Percentiles rank a stretch among this genome's conserved stretches.
These are phyloP conservation scores for Onygena corvina DNA, from an alignment of 2,329 filamentous ascomycete species.

Conservation along the genomic window DNA sequence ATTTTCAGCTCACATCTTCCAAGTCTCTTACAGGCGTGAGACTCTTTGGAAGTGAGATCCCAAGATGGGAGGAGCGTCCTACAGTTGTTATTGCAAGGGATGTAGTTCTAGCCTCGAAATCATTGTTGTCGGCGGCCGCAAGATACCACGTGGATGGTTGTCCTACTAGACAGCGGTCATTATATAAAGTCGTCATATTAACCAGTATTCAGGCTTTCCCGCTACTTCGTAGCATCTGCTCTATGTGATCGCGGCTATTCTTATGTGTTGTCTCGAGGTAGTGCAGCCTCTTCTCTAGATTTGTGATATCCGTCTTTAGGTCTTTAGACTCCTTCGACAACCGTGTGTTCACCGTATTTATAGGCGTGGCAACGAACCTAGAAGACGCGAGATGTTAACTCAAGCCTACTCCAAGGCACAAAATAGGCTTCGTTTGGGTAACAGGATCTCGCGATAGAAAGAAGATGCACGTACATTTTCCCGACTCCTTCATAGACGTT, in stretches of 20 bases:
- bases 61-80: too few species aligned
- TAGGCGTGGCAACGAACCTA: conserved; percentile 79
- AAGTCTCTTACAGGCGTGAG: too few species aligned
- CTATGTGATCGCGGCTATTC: conserved; percentile 83
- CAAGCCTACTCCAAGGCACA: too few species aligned
- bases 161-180: too few species aligned
- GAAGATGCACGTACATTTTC: conserved; percentile 62
- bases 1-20: too few species aligned
- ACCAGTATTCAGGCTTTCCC: conserved; percentile 22
- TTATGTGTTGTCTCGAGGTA: conserved; percentile 92
- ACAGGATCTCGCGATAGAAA: not conserved
- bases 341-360: conserved; percentile 60
- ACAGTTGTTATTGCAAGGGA: too few species aligned
- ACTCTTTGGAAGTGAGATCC: too few species aligned
- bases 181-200: conserved; percentile 18
- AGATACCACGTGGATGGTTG: too few species aligned
- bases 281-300: conserved; percentile 74
- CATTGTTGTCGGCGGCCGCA: too few species aligned
- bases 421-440: too few species aligned
- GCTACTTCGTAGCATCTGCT: conserved; percentile 63
- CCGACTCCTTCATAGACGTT: conserved; percentile 89
- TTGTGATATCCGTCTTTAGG: conserved; percentile 64
- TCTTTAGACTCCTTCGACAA: conserved; percentile 62
- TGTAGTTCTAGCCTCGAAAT: too few species aligned
- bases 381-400: not conserved